phyloP scores from a whole-genome alignment of 2,329 filamentous ascomycete species.

The Aspergillus piperis region DNA sequence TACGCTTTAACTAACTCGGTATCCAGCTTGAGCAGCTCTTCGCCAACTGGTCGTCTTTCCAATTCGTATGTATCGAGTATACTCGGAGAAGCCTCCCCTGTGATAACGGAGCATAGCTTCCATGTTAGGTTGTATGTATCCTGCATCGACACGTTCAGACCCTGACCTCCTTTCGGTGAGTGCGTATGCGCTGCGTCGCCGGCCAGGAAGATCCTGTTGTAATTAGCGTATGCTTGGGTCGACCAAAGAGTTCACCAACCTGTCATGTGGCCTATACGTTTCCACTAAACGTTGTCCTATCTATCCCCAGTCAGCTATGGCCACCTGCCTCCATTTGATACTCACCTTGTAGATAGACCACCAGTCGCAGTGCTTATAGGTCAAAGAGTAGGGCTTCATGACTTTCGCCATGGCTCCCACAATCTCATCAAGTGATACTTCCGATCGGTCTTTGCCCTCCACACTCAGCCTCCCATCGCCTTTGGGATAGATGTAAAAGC shows the following conservation, averaged over 20 bases:
- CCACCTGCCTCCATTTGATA: neutral
- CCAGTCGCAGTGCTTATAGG: constrained; percentile 20
- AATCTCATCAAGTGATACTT: constrained; percentile 8
- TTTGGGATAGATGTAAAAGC: constrained; percentile 19
- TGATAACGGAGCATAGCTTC: constrained; percentile 45
- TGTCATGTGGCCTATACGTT: neutral
- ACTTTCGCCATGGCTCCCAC: constrained; percentile 7
- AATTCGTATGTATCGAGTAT: constrained; percentile 55
- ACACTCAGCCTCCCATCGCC: constrained; percentile 4
- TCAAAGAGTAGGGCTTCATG: constrained; percentile 16
- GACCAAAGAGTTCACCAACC: neutral
- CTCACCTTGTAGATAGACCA: constrained; percentile 22
- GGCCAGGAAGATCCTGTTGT: neutral
- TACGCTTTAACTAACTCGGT: constrained; percentile 1
- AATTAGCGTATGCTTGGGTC: neutral
- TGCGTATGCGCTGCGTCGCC: constrained; percentile 3
- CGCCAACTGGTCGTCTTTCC: constrained; percentile 62
- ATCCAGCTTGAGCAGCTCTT: constrained; percentile 67
- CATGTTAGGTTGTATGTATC: constrained; percentile 5
- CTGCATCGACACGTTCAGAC: constrained; percentile 1
- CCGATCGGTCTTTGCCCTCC: neutral
- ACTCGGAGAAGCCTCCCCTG: constrained; percentile 38
- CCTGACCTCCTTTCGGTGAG: neutral
- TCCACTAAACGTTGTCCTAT: neutral
- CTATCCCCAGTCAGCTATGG: neutral